Evolutionary conservation across 2,329 filamentous ascomycete genomes (phyloP).

Genomic region (Thelonectria olida): DNA sequence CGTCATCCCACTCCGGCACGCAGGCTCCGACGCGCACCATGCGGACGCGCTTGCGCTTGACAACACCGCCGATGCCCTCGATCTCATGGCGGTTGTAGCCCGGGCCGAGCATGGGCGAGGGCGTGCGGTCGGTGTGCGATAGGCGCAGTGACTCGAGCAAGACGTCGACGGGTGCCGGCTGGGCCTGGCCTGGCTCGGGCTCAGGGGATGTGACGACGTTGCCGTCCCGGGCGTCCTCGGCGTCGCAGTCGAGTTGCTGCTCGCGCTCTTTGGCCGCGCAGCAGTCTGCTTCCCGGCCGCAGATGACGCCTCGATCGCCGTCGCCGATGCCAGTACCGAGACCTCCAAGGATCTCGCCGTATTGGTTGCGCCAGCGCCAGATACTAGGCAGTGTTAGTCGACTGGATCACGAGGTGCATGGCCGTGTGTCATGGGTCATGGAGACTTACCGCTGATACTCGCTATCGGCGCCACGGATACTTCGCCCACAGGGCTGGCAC

Average conservation of each 20-base stretch:
- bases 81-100: conserved; percentile 90
- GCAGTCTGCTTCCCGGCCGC: conserved; percentile 80
- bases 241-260: conserved; percentile 86
- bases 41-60: conserved; percentile 89
- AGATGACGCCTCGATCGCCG: conserved; percentile 87
- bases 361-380: conserved; percentile 90
- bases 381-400: conserved; percentile 60
- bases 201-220: conserved; percentile 31
- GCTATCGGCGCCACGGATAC: conserved; percentile 68
- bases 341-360: conserved; percentile 81
- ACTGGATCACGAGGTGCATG: no score
- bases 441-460: conserved; percentile 65
- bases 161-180: conserved; percentile 33
- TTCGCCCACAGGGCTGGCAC: conserved; percentile 83
- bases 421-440: neutral
- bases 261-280: conserved; percentile 81
- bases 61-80: conserved; percentile 86
- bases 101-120: conserved; percentile 64
- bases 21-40: conserved; percentile 83
- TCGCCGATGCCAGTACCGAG: conserved; percentile 89
- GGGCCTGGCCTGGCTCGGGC: conserved; percentile 24
- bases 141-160: conserved; percentile 44
- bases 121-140: conserved; percentile 49
- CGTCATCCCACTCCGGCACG: conserved; percentile 87
- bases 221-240: conserved; percentile 71